A percentile compares a stretch with the other conserved stretches of the same genome.
phyloP scores from a whole-genome alignment of 2,329 filamentous ascomycete genomes.

The Talaromyces atroroseus region DNA sequence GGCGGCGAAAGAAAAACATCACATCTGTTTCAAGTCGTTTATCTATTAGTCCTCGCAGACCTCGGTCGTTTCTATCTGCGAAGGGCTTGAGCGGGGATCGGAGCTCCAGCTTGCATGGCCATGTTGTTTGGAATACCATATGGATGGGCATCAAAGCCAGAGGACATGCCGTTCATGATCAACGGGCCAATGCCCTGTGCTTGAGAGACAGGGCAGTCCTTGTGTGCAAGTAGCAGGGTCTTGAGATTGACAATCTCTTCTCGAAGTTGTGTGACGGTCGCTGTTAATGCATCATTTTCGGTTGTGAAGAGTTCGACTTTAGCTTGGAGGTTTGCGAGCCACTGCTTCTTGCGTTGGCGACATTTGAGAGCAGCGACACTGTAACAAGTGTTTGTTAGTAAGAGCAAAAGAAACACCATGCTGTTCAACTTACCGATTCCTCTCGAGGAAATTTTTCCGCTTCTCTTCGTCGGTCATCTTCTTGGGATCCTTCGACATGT shows the following conservation, averaged over 20 bases:
- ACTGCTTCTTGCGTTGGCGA: slow-evolving; percentile 97
- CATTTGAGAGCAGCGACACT: slow-evolving; percentile 96
- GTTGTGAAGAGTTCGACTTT: slow-evolving; percentile 91
- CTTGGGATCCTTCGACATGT: slow-evolving; percentile 53
- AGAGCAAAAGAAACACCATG: neutral
- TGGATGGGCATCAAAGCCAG: slow-evolving; percentile 38
- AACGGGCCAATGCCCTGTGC: slow-evolving; percentile 62
- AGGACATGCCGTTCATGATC: slow-evolving; percentile 36
- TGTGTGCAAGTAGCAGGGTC: slow-evolving; percentile 85
- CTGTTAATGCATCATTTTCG: slow-evolving; percentile 82
- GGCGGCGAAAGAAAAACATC: neutral
- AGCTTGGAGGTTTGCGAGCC: slow-evolving; percentile 87
- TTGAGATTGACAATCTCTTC: slow-evolving; percentile 96
- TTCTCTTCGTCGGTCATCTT: slow-evolving; percentile 99
- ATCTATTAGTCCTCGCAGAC: slow-evolving; percentile 12
- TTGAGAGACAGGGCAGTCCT: slow-evolving; percentile 90
- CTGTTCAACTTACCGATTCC: slow-evolving; percentile 68
- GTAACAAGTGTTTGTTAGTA: slow-evolving; percentile 5
- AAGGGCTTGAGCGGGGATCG: slow-evolving; percentile 33
- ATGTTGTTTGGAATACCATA: slow-evolving; percentile 39
- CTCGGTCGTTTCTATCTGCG: slow-evolving; percentile 24
- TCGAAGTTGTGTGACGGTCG: slow-evolving; percentile 75
- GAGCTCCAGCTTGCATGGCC: slow-evolving; percentile 35
- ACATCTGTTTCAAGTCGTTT: slow-evolving; percentile 8
- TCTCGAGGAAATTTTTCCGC: slow-evolving; percentile 92